Conservation (phyloP, 768 basidiomycete genomes). For the Pleurotus salmoneostramineus region DNA sequence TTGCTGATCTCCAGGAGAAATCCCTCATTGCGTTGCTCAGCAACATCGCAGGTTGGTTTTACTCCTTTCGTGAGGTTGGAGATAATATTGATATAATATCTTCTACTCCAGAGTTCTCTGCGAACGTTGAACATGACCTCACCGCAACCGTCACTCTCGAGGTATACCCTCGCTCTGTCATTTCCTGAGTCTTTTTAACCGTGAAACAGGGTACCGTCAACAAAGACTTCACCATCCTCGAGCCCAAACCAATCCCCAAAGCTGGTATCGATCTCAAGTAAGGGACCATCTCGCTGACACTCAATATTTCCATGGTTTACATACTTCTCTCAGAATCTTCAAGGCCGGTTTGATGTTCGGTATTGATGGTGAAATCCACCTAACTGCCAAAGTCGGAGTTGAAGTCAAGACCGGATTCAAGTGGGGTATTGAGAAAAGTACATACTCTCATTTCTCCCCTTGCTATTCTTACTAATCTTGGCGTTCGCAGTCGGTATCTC, state of each 20-base stretch:
- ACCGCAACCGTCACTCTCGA: not conserved
- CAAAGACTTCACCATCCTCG: not conserved
- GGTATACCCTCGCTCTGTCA: not conserved
- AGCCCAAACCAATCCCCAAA: not conserved
- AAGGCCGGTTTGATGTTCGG: not conserved
- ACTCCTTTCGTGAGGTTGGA: not conserved
- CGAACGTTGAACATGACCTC: not conserved
- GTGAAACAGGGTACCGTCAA: not conserved
- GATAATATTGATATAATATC: not conserved
- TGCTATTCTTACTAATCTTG: not conserved
- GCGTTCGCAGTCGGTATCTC: not conserved
- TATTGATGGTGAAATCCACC: not conserved
- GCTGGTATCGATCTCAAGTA: not conserved
- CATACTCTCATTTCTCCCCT: not conserved
- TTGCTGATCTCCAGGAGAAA: not conserved
- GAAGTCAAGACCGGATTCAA: not conserved
- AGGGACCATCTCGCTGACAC: not conserved
- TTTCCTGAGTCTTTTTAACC: not conserved
- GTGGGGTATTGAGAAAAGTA: not conserved
- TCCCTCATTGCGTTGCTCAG: not conserved
- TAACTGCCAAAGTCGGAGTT: not conserved
- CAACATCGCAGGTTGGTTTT: not conserved
- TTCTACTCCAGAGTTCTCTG: not conserved
- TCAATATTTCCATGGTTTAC: not conserved
- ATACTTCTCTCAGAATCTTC: not conserved